Evolutionary conservation across 495 filamentous ascomycete genomes (phyloP).

Genomic region (Cudoniella acicularis): DNA sequence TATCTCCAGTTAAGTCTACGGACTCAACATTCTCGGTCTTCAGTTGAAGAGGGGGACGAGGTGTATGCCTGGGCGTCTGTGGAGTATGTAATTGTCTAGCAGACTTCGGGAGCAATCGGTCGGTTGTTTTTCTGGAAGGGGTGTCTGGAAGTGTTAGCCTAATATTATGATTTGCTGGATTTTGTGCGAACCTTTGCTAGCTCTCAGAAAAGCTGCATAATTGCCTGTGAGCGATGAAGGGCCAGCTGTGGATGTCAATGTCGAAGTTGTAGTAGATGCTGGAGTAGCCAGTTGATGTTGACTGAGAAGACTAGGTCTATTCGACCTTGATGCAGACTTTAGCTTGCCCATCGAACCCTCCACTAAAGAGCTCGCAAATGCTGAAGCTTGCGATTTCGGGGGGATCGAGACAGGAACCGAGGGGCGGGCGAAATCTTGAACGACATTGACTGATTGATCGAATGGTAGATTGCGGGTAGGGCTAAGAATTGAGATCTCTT

Average conservation of each 20-base stretch:
- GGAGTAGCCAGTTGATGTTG: constrained; percentile 27
- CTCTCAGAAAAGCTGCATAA: constrained; percentile 21
- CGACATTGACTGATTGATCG: constrained; percentile 9
- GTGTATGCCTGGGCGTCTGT: constrained; percentile 25
- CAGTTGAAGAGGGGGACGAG: constrained; percentile 16
- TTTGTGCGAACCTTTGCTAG: too few relatives aligned
- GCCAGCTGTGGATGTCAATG: constrained; percentile 27
- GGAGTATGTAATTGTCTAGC: constrained; percentile 11
- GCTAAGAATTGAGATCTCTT: constrained; percentile 1
- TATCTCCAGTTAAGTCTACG: constrained; percentile 70
- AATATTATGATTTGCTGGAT: not conserved
- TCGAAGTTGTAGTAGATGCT: constrained; percentile 40
- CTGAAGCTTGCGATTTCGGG: constrained; percentile 1
- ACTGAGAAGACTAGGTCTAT: constrained; percentile 12
- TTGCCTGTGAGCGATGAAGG: constrained; percentile 42
- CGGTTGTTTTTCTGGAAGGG: constrained; percentile 10
- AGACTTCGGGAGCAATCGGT: not conserved
- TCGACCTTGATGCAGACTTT: constrained; percentile 40
- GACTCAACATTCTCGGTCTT: constrained; percentile 45
- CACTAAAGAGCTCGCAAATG: constrained; percentile 1
- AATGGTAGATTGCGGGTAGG: constrained; percentile 10
- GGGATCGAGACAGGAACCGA: constrained; percentile 15
- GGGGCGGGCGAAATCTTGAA: constrained; percentile 23
- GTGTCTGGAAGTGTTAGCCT: constrained; percentile 14
- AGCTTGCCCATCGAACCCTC: constrained; percentile 54